phyloP scores from a whole-genome alignment of 805 yeast species.

The Ogataea trehalophila region DNA sequence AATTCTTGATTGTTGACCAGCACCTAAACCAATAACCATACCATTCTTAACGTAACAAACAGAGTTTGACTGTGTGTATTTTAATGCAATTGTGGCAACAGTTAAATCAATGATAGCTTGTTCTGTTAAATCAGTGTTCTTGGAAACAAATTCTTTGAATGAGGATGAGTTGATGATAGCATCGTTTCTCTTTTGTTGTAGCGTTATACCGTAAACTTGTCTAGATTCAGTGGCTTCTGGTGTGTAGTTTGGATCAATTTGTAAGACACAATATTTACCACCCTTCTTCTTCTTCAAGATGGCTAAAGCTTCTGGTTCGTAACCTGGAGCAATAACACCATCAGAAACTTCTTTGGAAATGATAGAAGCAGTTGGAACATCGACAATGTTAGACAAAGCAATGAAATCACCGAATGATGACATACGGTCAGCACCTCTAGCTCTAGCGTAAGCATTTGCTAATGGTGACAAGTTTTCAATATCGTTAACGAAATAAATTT shows the following conservation, averaged over 20 bases:
- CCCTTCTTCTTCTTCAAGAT: constrained; percentile 88
- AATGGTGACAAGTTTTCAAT: constrained; percentile 93
- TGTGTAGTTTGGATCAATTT: constrained; percentile 89
- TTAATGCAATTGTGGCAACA: constrained; percentile 95
- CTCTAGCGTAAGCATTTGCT: constrained; percentile 98
- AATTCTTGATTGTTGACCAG: constrained; percentile 99
- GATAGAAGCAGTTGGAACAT: constrained; percentile 92
- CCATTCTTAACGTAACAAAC: constrained; percentile 98
- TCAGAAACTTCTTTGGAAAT: constrained; percentile 97
- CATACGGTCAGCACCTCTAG: constrained; percentile 99
- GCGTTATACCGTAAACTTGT: constrained; percentile 92
- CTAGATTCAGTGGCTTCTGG: constrained; percentile 83
- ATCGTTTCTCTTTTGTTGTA: constrained; percentile 97
- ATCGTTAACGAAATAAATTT: constrained; percentile 91
- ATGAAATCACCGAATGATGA: constrained; percentile 98
- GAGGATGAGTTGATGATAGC: constrained; percentile 89
- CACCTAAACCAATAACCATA: constrained; percentile 98
- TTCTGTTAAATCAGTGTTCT: constrained; percentile 81
- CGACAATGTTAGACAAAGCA: constrained; percentile 95
- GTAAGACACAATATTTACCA: constrained; percentile 94
- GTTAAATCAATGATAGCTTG: constrained; percentile 92
- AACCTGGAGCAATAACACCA: constrained; percentile 99
- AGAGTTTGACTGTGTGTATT: constrained; percentile 97
- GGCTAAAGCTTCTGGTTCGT: constrained; percentile 84
- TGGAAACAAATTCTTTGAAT: constrained; percentile 86